Conservation (phyloP, 768 basidiomycete species). For the Tephrocybe sp. region DNA sequence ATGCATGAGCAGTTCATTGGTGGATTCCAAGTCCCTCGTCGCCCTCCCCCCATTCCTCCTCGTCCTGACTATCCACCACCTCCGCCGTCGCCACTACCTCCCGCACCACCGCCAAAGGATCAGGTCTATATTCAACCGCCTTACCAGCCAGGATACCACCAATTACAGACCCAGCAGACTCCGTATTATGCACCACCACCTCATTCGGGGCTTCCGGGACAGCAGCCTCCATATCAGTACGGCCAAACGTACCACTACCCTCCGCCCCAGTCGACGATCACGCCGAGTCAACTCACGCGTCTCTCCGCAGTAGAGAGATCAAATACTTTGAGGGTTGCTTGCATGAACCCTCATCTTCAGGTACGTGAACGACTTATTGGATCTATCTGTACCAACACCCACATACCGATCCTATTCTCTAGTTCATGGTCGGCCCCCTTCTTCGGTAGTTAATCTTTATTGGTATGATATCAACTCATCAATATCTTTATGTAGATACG, state of each 20-base stretch:
- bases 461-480: not conserved
- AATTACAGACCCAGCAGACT: constrained; percentile 1
- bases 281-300: constrained; percentile 41
- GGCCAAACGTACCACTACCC: constrained; percentile 20
- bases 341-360: constrained; percentile 82
- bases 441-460: constrained; percentile 40
- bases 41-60: constrained; percentile 43
- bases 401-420: not conserved
- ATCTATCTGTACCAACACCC: constrained; percentile 1
- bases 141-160: constrained; percentile 9
- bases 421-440: constrained; percentile 91
- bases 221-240: constrained; percentile 12
- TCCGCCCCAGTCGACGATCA: constrained; percentile 29
- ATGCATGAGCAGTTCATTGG: constrained; percentile 64
- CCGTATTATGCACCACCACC: constrained; percentile 2
- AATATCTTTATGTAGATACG: constrained; percentile 52
- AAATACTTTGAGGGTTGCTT: constrained; percentile 50
- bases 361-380: constrained; percentile 27
- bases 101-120: constrained; percentile 52
- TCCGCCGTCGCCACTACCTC: constrained; percentile 42
- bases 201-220: constrained; percentile 11
- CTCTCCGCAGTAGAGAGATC: constrained; percentile 68
- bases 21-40: constrained; percentile 42
- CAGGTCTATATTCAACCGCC: constrained; percentile 23
- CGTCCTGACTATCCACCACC: constrained; percentile 24